Evolutionary conservation across 1,139 yeast genomes (phyloP).

Genomic region (Candida anutae): DNA sequence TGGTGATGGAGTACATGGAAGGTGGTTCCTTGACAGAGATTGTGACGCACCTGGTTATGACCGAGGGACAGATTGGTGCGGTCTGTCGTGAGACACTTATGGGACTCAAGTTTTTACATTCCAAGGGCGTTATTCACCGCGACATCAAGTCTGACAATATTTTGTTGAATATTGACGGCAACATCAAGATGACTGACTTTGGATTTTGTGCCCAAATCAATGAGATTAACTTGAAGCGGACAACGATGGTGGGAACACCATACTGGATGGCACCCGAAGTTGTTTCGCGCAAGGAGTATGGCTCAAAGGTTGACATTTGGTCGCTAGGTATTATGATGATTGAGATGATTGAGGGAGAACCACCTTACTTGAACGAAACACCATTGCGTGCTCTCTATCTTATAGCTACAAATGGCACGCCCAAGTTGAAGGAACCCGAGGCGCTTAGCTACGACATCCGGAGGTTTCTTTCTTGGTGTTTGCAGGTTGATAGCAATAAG

Average conservation of each 20-base stretch:
- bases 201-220: slow-evolving; percentile 96
- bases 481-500: slow-evolving; percentile 77
- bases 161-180: slow-evolving; percentile 72
- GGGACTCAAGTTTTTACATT: slow-evolving; percentile 82
- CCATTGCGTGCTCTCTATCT: slow-evolving; percentile 87
- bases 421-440: slow-evolving; percentile 84
- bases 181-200: slow-evolving; percentile 83
- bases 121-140: slow-evolving; percentile 91
- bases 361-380: slow-evolving; percentile 92
- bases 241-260: slow-evolving; percentile 99
- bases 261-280: slow-evolving; percentile 99
- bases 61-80: slow-evolving; percentile 96
- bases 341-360: slow-evolving; percentile 99
- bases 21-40: slow-evolving; percentile 96
- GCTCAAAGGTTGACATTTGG: slow-evolving; percentile 97
- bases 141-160: slow-evolving; percentile 95
- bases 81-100: slow-evolving; percentile 85
- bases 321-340: slow-evolving; percentile 95
- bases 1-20: slow-evolving; percentile 97
- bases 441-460: slow-evolving; percentile 60
- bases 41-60: slow-evolving; percentile 90
- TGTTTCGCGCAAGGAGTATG: slow-evolving; percentile 87
- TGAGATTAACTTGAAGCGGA: slow-evolving; percentile 76
- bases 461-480: slow-evolving; percentile 66
- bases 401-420: slow-evolving; percentile 95